These are phyloP conservation scores for Leptomonas seymouri DNA, from an alignment of 208 protist genomes.

Conservation along the genomic window DNA sequence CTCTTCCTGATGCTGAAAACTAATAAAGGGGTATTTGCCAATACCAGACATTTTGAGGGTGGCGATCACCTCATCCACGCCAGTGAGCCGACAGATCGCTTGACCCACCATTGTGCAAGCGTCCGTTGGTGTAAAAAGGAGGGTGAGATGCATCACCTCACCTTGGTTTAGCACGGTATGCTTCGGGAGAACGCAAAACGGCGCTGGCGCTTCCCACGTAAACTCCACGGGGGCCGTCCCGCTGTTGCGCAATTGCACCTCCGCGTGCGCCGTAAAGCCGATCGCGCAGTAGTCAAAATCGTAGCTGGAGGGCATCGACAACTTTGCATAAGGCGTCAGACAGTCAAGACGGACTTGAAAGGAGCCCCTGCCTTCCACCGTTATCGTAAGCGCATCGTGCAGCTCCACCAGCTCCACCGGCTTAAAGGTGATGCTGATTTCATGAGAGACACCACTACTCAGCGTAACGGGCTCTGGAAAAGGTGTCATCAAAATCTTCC, in stretches of 20 bases:
- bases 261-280: constrained; percentile 44
- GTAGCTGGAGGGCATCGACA: constrained; percentile 59
- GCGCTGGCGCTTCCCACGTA: constrained; percentile 72
- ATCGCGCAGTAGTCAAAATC: constrained; percentile 92
- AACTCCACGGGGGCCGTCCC: constrained; percentile 81
- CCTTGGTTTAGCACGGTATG: constrained; percentile 49
- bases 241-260: constrained; percentile 77
- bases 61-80: constrained; percentile 52
- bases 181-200: constrained; percentile 76
- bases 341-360: constrained; percentile 85
- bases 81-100: constrained; percentile 78
- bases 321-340: constrained; percentile 67
- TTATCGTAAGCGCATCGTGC: constrained; percentile 84
- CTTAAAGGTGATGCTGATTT: constrained; percentile 77
- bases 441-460: constrained; percentile 76
- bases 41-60: constrained; percentile 82
- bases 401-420: constrained; percentile 73
- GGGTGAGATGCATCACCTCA: constrained; percentile 46
- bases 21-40: constrained; percentile 92
- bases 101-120: constrained; percentile 77
- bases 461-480: constrained; percentile 89
- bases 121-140: constrained; percentile 75
- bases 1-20: constrained; percentile 27
- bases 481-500: constrained; percentile 79
- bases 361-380: constrained; percentile 69